Evolutionary conservation across 768 basidiomycete species (phyloP), one percentile per base, ranked within the genome.

Genomic region (Chalciporus chontae): DNA sequence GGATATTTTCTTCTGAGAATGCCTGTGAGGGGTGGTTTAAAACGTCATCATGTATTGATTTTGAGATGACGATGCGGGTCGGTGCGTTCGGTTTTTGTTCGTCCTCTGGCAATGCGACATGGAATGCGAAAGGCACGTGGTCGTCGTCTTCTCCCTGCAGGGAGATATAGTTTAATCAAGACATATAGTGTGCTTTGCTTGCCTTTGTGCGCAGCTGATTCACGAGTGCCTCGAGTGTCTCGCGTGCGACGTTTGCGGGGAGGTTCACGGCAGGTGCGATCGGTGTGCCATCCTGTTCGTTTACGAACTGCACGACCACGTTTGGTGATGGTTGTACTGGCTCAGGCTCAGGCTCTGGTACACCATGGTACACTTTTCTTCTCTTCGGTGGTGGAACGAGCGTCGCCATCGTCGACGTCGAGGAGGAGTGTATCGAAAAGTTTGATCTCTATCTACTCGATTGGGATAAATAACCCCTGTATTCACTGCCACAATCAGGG

Each of bases 261-360:
- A 97, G 70, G 67, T 83, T 92, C 63, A 98, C 84, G 0, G 89
- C 83, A 44, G 94, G 93, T 19, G 93, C 94, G 18, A 98, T 73
- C 4, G 83, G 71, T 50, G 74, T 71, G 0, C 85, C 92, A 67
- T 94, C 87, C 44, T 94, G 87, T 50, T 94, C 90, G 3, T 87
- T 87, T 23, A 94, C 84, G 65, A 98, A 97, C 62, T 95, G 92
- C 18, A 96, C 93, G 14, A 97, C 78, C 49, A 98, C 72, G 54
- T 85, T 84, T 0, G 85, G 82, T 1, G 83, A 75, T 9, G 71
- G 69, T 51, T 69, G 66, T 14, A 66, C 58, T 4, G 69, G 65
- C 49, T 81, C 79, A 51, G 74, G 75, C 32, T 74, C 79, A 23
- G 86, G 85, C 52, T 82, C 80, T 54, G 83, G 79, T 15, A 85